Percentiles rank a stretch among this genome's conserved stretches.
These are phyloP conservation scores for Daldinia sp. DNA, from an alignment of 2,329 filamentous ascomycete species.

Conservation along the genomic window DNA sequence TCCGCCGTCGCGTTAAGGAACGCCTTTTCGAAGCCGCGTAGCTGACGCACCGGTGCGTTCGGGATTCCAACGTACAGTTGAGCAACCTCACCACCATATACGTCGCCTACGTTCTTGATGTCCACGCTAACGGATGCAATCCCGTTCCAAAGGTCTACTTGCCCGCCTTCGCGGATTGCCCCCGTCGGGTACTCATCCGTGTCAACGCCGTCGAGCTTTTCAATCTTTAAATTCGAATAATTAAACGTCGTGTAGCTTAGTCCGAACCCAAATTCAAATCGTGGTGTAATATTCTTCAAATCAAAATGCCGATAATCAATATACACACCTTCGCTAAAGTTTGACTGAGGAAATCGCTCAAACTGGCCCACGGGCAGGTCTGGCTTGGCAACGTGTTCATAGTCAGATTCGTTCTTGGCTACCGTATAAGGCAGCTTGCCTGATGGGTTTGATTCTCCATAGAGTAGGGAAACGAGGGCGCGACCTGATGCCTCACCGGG, in stretches of 20 bases:
- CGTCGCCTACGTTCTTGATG: slow-evolving; percentile 54
- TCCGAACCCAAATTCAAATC: slow-evolving; percentile 66
- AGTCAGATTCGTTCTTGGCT: slow-evolving; percentile 64
- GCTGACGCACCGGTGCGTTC: slow-evolving; percentile 60
- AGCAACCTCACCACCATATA: slow-evolving; percentile 56
- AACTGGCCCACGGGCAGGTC: slow-evolving; percentile 59
- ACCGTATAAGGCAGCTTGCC: slow-evolving; percentile 70
- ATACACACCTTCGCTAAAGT: slow-evolving; percentile 61
- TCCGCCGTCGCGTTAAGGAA: slow-evolving; percentile 56
- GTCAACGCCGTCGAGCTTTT: slow-evolving; percentile 40
- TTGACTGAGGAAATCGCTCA: slow-evolving; percentile 58
- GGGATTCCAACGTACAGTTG: slow-evolving; percentile 60
- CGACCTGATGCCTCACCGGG: slow-evolving; percentile 70
- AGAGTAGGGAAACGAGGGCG: slow-evolving; percentile 64
- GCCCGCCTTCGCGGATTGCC: slow-evolving; percentile 54
- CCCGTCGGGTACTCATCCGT: slow-evolving; percentile 51
- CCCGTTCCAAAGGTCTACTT: slow-evolving; percentile 57
- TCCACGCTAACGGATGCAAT: slow-evolving; percentile 51
- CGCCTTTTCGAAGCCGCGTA: slow-evolving; percentile 73
- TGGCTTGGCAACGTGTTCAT: slow-evolving; percentile 55
- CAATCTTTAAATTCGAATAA: slow-evolving; percentile 54
- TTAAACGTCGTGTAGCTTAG: slow-evolving; percentile 64
- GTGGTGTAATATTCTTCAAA: slow-evolving; percentile 55
- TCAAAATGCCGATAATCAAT: slow-evolving; percentile 66
- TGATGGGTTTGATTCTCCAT: slow-evolving; percentile 64